Percentiles rank a stretch among this genome's conserved stretches.
Evolutionary conservation across 2,329 filamentous ascomycete species (phyloP).

Genomic region (Fusarium pininemorale): DNA sequence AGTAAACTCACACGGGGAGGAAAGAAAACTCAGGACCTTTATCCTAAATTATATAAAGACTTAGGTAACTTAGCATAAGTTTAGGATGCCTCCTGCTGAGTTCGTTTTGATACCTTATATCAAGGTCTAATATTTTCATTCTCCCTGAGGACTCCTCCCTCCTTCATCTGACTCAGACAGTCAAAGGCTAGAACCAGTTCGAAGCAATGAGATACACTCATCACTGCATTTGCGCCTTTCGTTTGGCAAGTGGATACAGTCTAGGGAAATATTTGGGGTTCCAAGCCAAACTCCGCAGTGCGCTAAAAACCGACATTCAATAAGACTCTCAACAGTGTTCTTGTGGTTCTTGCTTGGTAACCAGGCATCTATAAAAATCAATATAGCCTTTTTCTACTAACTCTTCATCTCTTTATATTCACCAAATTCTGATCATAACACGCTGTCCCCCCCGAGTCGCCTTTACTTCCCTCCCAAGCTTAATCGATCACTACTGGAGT

Average conservation of each 20-base stretch:
- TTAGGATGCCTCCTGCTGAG: background rate
- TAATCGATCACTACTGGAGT: background rate
- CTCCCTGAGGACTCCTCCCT: background rate
- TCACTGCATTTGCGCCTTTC: background rate
- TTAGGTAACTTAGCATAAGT: background rate
- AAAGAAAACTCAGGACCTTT: background rate
- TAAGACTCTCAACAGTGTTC: background rate
- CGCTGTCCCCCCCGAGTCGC: background rate
- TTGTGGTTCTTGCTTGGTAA: background rate
- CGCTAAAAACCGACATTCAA: background rate
- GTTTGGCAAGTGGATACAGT: slow-evolving; percentile 15
- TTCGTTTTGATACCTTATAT: background rate
- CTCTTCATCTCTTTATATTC: background rate
- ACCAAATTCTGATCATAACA: too few species aligned
- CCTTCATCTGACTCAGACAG: background rate
- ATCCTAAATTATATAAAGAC: background rate
- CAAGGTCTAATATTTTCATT: background rate
- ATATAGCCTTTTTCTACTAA: background rate
- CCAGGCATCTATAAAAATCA: background rate
- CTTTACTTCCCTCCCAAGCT: background rate
- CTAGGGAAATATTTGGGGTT: background rate
- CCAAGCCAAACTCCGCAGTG: background rate
- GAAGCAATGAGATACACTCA: background rate
- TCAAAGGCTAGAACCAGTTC: background rate
- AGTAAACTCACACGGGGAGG: too few species aligned